These are phyloP conservation scores for Metschnikowia koreensis DNA, from an alignment of 805 yeast species.

Conservation along the genomic window DNA sequence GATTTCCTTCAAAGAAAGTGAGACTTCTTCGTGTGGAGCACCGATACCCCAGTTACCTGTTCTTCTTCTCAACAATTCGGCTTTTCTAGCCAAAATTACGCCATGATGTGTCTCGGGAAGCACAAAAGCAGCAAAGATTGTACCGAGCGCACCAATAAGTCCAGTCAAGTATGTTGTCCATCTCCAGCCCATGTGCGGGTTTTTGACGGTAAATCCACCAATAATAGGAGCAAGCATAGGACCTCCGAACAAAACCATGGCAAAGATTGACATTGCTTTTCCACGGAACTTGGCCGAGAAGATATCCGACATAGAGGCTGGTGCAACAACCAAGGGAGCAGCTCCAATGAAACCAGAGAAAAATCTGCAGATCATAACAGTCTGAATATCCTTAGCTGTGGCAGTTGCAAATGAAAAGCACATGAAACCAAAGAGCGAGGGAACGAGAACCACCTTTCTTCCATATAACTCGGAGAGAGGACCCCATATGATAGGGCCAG, in stretches of 20 bases:
- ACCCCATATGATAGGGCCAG: conserved; percentile 90
- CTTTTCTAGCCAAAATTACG: conserved; percentile 59
- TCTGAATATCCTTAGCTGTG: conserved; percentile 24
- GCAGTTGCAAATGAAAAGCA: conserved; percentile 51
- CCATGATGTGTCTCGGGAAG: conserved; percentile 74
- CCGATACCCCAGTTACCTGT: conserved; percentile 83
- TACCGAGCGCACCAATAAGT: conserved; percentile 50
- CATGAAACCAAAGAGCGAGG: conserved; percentile 56
- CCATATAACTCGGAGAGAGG: conserved; percentile 82
- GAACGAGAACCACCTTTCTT: conserved; percentile 57
- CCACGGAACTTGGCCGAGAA: conserved; percentile 20
- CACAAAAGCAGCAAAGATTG: conserved; percentile 41
- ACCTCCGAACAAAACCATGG: conserved; percentile 35
- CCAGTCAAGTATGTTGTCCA: conserved; percentile 77
- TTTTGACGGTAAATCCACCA: conserved; percentile 63
- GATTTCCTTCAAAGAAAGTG: conserved; percentile 45
- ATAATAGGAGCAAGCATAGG: conserved; percentile 24
- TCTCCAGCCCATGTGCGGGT: conserved; percentile 70
- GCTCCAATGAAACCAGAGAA: conserved; percentile 25
- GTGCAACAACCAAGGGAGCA: conserved; percentile 27
- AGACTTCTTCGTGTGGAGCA: conserved; percentile 62
- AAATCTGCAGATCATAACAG: conserved; percentile 24
- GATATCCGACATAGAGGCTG: conserved; percentile 25
- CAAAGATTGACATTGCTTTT: conserved; percentile 23
- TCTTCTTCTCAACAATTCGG: conserved; percentile 55